phyloP scores from a whole-genome alignment of 2,329 filamentous ascomycete genomes.

The Pseudogymnoascus sp. region DNA sequence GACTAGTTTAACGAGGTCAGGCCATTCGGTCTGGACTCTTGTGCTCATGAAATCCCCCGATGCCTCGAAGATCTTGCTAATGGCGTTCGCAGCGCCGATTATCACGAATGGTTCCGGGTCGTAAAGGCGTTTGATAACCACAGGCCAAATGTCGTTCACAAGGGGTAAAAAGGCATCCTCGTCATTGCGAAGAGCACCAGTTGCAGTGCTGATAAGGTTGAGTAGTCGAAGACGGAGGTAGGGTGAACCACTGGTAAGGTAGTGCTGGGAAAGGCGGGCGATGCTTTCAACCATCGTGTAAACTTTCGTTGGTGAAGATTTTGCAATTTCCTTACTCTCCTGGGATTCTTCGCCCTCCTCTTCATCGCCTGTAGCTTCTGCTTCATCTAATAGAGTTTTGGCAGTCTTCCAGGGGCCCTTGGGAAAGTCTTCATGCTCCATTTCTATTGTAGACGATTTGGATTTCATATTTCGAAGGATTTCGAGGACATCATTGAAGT shows the following conservation, averaged over 20 bases:
- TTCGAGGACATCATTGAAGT: constrained; percentile 39
- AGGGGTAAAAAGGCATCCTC: constrained; percentile 81
- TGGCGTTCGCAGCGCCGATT: constrained; percentile 59
- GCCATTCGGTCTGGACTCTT: constrained; percentile 68
- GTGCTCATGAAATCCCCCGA: constrained; percentile 75
- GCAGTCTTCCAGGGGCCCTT: constrained; percentile 28
- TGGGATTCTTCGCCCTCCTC: constrained; percentile 29
- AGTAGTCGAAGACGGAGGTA: constrained; percentile 71
- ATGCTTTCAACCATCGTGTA: constrained; percentile 78
- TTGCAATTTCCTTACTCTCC: constrained; percentile 37
- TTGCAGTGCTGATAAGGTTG: constrained; percentile 63
- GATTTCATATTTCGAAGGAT: constrained; percentile 57
- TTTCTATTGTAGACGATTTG: constrained; percentile 17
- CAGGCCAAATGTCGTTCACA: constrained; percentile 85
- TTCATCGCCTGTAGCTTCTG: constrained; percentile 26
- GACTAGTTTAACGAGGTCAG: constrained; percentile 44
- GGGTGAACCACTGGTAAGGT: constrained; percentile 77
- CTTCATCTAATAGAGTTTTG: constrained; percentile 28
- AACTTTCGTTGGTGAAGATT: constrained; percentile 63
- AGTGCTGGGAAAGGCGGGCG: constrained; percentile 75
- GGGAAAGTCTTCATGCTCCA: constrained; percentile 24
- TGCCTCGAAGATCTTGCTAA: constrained; percentile 58
- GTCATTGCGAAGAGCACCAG: constrained; percentile 62
- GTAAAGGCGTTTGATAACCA: constrained; percentile 59
- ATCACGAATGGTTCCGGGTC: constrained; percentile 61